phyloP scores from a whole-genome alignment of 345 rosid genomes.

The Hevea brasiliensis region DNA sequence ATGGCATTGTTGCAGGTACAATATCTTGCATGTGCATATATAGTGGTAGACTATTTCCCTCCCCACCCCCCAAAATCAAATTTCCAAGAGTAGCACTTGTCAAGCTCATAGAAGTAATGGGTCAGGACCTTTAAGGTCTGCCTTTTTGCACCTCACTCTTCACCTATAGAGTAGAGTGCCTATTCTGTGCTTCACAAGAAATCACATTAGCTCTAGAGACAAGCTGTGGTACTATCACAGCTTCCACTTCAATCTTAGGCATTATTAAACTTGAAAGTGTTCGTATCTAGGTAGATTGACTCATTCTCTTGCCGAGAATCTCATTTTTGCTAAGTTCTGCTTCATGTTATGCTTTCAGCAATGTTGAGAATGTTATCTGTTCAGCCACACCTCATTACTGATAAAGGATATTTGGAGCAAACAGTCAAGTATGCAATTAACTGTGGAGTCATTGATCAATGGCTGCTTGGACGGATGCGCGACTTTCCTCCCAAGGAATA shows the following conservation, averaged over 20 bases:
- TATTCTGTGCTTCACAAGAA: not conserved
- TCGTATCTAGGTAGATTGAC: constrained; percentile 1
- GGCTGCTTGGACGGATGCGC: constrained; percentile 55
- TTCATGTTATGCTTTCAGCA: constrained; percentile 43
- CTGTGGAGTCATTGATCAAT: constrained; percentile 83
- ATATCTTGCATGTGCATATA: constrained; percentile 4
- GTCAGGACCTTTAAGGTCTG: not conserved
- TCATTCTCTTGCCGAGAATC: not conserved
- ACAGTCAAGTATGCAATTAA: constrained; percentile 68
- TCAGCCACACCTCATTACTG: constrained; percentile 63
- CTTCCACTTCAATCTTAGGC: no score
- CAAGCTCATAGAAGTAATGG: not conserved
- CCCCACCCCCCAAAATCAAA: no score
- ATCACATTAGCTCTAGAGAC: not conserved
- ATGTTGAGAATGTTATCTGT: constrained; percentile 81
- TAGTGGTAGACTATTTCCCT: not conserved
- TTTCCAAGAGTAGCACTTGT: not conserved
- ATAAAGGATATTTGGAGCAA: constrained; percentile 62
- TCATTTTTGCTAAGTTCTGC: constrained; percentile 14
- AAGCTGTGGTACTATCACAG: not conserved
- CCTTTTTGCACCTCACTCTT: not conserved
- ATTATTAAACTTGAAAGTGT: constrained; percentile 7
- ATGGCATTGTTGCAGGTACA: constrained; percentile 89
- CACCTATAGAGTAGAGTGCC: not conserved
- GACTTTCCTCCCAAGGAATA: constrained; percentile 81